Base-by-base conservation (phyloP, 257 asterid species). In the Salvia miltiorrhiza region DNA sequence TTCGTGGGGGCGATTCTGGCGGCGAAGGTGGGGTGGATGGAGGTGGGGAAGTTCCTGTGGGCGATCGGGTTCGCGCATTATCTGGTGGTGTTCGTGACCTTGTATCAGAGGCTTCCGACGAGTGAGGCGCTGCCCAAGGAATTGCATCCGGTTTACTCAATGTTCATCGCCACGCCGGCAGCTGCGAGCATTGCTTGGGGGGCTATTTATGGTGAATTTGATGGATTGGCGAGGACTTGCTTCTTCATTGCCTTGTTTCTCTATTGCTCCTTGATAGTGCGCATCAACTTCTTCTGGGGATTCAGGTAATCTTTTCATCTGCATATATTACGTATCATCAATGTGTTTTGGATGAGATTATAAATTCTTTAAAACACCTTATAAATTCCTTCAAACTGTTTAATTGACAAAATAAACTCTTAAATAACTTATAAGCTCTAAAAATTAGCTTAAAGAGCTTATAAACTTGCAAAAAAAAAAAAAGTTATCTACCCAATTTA, bases 121-220 rank as follows among this genome's bases (percentile, higher is more conserved):
- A 93, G 90, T 39, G 98, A 93, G 48, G 96, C 87, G 0, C 26
- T 93, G 84, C 98, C 98, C 0, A 93, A 93, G 72, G 97, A 93
- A 70, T 85, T 93, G 1, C 97, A 93, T 57, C 97, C 98, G 3
- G 97, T 93, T 32, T 93, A 90, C 60, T 93, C 89, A 47, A 90
- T 93, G 98, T 93, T 93, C 64, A 90, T 93, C 16, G 98, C 98
- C 0, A 88, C 98, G 3, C 98, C 98, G 2, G 96, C 95, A 0
- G 96, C 96, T 2, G 98, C 97, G 0, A 90, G 97, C 80, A 82
- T 93, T 55, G 97, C 97, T 24, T 93, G 98, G 98, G 90, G 88
- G n/a, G 85, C 91, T 19, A 73, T 93, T 10, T 85, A 93, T 60
- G 97, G 86, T 3, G 95, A 90, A 17, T 93, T 90, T 64, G 97